phyloP scores from a whole-genome alignment of 441 rosid species.

The Arabidopsis lyrata region DNA sequence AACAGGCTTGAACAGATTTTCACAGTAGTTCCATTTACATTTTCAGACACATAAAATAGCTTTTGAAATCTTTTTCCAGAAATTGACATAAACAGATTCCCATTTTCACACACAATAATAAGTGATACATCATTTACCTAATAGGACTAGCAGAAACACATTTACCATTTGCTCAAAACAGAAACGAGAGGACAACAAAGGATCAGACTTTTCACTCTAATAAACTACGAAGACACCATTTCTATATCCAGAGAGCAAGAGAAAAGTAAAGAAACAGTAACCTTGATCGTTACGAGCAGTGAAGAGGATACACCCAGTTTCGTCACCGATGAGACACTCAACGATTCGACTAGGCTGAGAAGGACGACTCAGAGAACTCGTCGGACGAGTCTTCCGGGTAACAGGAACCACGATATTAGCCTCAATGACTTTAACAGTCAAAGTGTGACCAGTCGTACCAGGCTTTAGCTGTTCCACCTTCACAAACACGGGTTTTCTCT shows the following conservation, averaged over 20 bases:
- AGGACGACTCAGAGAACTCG: conserved; percentile 58
- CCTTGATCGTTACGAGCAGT: conserved; percentile 99
- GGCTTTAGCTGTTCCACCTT: conserved; percentile 90
- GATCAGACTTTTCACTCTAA: not conserved
- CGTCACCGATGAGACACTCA: conserved; percentile 93
- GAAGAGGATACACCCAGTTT: conserved; percentile 82
- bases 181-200: not conserved
- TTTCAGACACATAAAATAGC: not conserved
- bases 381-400: conserved; percentile 54
- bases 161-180: not conserved
- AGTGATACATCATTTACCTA: not conserved
- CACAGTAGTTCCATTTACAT: not conserved
- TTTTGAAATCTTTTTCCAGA: not conserved
- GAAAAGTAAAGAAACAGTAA: not conserved
- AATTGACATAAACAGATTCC: not conserved
- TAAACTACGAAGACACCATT: not conserved
- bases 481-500: conserved; percentile 85
- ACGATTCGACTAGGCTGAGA: conserved; percentile 70
- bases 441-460: conserved; percentile 84
- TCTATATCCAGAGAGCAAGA: not conserved
- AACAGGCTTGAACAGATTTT: not conserved
- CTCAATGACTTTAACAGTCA: conserved; percentile 70
- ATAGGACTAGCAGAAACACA: not conserved
- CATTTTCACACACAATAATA: not conserved
- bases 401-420: conserved; percentile 60